Evolutionary conservation across 768 basidiomycete species (phyloP).

Genomic region (Psilocybe azurescens): DNA sequence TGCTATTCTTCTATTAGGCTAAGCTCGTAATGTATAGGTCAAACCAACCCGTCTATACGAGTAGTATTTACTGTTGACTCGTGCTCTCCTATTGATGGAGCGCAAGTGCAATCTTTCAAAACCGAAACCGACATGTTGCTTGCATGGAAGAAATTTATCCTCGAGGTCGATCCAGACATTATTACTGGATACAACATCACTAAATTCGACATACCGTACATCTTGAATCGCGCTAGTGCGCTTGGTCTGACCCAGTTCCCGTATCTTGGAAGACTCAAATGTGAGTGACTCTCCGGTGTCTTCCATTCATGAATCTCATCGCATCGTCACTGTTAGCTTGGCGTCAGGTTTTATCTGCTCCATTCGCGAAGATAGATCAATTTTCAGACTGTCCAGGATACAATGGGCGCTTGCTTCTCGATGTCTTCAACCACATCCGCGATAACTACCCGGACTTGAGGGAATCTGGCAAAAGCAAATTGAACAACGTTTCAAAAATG

Average conservation of each 20-base stretch:
- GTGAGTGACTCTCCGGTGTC: slow-evolving; percentile 40
- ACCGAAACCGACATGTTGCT: slow-evolving; percentile 74
- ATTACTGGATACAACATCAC: slow-evolving; percentile 94
- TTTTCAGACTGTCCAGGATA: slow-evolving; percentile 50
- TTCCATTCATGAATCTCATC: not conserved
- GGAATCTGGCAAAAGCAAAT: slow-evolving; percentile 88
- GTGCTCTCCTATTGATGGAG: slow-evolving; percentile 90
- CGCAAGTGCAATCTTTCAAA: slow-evolving; percentile 82
- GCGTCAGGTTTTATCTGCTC: slow-evolving; percentile 55
- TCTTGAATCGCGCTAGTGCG: slow-evolving; percentile 83
- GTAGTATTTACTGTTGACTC: slow-evolving; percentile 93
- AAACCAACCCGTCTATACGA: slow-evolving; percentile 85
- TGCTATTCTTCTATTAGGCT: slow-evolving; percentile 6
- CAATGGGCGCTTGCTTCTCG: slow-evolving; percentile 90
- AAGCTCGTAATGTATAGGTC: slow-evolving; percentile 52
- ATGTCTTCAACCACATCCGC: slow-evolving; percentile 93
- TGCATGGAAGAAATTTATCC: slow-evolving; percentile 84
- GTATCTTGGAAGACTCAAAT: slow-evolving; percentile 70
- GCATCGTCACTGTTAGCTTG: slow-evolving; percentile 46
- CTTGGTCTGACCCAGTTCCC: slow-evolving; percentile 69
- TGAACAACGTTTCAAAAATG: slow-evolving; percentile 90
- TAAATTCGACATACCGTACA: slow-evolving; percentile 93
- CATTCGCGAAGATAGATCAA: slow-evolving; percentile 79
- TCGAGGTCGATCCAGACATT: slow-evolving; percentile 89
- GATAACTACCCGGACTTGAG: slow-evolving; percentile 63